Evolutionary conservation across 805 yeast genomes (phyloP), one percentile per base, ranked within the genome.

Genomic region (Teunomyces pallodes): DNA sequence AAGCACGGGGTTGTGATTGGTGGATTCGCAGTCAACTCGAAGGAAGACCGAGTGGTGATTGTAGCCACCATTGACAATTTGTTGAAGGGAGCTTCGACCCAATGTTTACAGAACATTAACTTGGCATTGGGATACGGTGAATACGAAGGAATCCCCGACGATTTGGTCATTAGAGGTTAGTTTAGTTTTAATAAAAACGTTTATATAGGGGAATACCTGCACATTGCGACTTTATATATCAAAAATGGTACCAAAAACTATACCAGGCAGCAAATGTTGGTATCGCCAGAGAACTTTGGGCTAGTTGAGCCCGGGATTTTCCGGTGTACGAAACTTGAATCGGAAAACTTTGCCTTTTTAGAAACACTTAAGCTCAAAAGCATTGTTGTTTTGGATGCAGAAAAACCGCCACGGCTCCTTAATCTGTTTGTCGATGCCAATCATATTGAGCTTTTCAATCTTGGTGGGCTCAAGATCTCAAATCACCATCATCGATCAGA

Each of bases 21-120:
- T 51, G 99, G 96, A 0, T 95, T 94, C 65, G 96, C 95, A 17
- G 96, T 95, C 42, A 91, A 87, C 65, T 82, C 91, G 20, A 83
- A 83, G 47, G 88, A 87, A 63, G 86, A 90, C 72, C 83, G 99
- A 66, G 95, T 90, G 17, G 98, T 94, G 20, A 76, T 94, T 46
- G 94, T 92, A 46, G 96, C 97, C 17, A 90, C 97, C 4, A 92
- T 94, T 59, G 99, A 94, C 65, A 94, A 94, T 68, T 76, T 94
- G 63, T 79, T 94, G 64, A 94, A 94, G 76, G 99, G 99, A 56
- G 99, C 99, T 39, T 96, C 97, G 41, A 94, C 99, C 13, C 99
- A 94, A 73, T 92, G 98, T 73, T 69, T 94, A 67, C 99, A 94
- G 71, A 94, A 94, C 75, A 87, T 95, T 67, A 94, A 94, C 69